phyloP scores from a whole-genome alignment of 2,329 filamentous ascomycete genomes.

The Chaetomium sp. region DNA sequence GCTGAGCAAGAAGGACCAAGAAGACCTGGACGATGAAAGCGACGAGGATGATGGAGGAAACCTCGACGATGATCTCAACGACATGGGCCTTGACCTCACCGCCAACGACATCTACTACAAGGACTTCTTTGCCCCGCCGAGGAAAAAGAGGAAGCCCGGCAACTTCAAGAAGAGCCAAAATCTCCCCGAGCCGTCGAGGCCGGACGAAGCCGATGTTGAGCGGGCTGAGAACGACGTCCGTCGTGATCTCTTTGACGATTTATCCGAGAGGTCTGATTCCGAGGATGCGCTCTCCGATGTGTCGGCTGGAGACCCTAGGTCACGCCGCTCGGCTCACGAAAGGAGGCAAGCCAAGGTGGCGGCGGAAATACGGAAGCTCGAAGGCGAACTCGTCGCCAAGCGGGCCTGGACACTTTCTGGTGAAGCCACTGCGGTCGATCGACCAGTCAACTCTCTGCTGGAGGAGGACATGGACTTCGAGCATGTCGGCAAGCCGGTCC shows the following conservation, averaged over 20 bases:
- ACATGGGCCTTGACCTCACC: slow-evolving; percentile 61
- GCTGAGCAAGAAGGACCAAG: slow-evolving; percentile 76
- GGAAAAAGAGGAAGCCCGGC: slow-evolving; percentile 63
- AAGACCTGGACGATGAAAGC: slow-evolving; percentile 70
- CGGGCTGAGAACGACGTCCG: slow-evolving; percentile 85
- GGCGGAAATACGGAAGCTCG: slow-evolving; percentile 88
- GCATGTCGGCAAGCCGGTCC: slow-evolving; percentile 89
- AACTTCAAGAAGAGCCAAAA: slow-evolving; percentile 48
- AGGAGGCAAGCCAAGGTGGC: slow-evolving; percentile 80
- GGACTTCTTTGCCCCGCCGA: slow-evolving; percentile 89
- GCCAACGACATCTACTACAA: slow-evolving; percentile 89
- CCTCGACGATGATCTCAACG: slow-evolving; percentile 59
- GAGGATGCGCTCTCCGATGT: slow-evolving; percentile 66
- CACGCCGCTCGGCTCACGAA: slow-evolving; percentile 82
- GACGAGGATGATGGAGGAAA: slow-evolving; percentile 63
- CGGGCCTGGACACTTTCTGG: slow-evolving; percentile 88
- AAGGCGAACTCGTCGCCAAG: slow-evolving; percentile 85
- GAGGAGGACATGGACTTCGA: slow-evolving; percentile 97
- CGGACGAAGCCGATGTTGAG: slow-evolving; percentile 69
- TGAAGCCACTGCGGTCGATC: slow-evolving; percentile 79
- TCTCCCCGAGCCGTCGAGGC: slow-evolving; percentile 45
- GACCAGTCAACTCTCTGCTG: slow-evolving; percentile 87
- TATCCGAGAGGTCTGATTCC: slow-evolving; percentile 65
- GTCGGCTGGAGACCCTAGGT: slow-evolving; percentile 69
- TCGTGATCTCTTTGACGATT: slow-evolving; percentile 85